Base-by-base conservation (phyloP, 1,284 basidiomycete genomes). In the Fomitiporia mediterranea region DNA sequence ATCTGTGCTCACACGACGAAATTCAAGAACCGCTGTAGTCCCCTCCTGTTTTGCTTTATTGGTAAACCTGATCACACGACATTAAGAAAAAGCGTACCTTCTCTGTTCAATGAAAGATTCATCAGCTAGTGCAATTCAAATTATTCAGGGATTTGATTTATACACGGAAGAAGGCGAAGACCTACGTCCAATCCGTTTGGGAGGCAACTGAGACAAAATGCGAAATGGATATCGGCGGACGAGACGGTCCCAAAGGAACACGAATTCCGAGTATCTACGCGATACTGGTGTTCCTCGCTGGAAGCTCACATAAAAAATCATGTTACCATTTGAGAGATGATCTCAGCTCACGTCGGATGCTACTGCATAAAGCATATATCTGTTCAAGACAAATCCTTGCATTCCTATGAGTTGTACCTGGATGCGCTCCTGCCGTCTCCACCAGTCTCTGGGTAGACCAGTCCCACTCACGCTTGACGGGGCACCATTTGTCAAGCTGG, bases 211-310 rank as follows among this genome's bases (percentile, higher is more conserved):
- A n/a, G 91, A 86, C 59, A 96, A 78, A n/a, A 97, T 74, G 34
- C 94, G 83, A 79, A 97, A 97, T 0, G 94, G 94, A 74, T 98
- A 92, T 51, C 83, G 76, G 61, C 82, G 78, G 55, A 83, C 72
- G 35, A 98, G 74, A 60, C 84, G 87, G 58, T 95, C 91, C 80
- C 91, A 88, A 21, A 98, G 74, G 72, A 89, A 94, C 5, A 82
- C 81, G 67, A 97, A 98, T 68, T 98, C 94, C 4, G 90, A 93
- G 69, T 96, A 98, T 61, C 89, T 77, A 60, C 89, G 75, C 25
- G 80, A 74, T 21, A 91, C 84, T 27, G 84, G 74, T n/a, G 77
- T 68, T 8, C 81, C 83, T 49, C 82, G 78, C 82, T 89, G 35
- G 53, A 21, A 30, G 54, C 62, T 37, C 19, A 17, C 11, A 51